Conservation (phyloP, 371 early-diverging fungal genomes). For the Mortierella sp. region DNA sequence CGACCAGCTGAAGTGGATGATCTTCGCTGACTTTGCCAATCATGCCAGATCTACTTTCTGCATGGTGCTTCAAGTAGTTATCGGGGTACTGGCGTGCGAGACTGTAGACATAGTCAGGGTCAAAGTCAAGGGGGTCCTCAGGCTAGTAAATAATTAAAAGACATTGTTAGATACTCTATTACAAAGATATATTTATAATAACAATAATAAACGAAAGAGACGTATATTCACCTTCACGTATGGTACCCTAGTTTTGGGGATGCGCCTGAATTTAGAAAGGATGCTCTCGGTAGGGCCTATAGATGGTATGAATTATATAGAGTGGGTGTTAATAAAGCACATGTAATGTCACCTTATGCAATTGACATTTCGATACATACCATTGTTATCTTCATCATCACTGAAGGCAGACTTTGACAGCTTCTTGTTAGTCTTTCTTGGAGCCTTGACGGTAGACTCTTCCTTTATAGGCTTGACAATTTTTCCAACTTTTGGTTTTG, state of each 20-base stretch:
- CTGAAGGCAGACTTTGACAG: constrained; percentile 40
- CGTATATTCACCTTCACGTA: constrained; percentile 32
- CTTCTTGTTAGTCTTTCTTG: constrained; percentile 38
- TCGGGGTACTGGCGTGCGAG: constrained; percentile 73
- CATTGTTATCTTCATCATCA: constrained; percentile 42
- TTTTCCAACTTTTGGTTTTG: constrained; percentile 31
- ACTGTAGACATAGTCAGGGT: constrained; percentile 59
- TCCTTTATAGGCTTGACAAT: constrained; percentile 12
- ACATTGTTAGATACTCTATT: neutral
- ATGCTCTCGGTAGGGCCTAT: constrained; percentile 21
- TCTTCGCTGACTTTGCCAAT: constrained; percentile 75
- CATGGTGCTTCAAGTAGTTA: constrained; percentile 70
- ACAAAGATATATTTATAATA: neutral
- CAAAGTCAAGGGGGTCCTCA: constrained; percentile 55
- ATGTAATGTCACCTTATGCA: neutral
- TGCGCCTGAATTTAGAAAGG: constrained; percentile 40
- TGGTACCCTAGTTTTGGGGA: constrained; percentile 25
- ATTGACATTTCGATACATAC: neutral
- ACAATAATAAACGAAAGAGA: neutral
- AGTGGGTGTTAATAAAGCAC: neutral
- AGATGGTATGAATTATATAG: neutral
- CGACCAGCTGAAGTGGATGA: constrained; percentile 69
- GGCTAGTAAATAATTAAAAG: constrained; percentile 17
- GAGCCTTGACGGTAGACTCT: constrained; percentile 27
- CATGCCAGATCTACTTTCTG: constrained; percentile 59